Evolutionary conservation across 345 rosid species (phyloP).

Genomic region (Hibiscus syriacus): DNA sequence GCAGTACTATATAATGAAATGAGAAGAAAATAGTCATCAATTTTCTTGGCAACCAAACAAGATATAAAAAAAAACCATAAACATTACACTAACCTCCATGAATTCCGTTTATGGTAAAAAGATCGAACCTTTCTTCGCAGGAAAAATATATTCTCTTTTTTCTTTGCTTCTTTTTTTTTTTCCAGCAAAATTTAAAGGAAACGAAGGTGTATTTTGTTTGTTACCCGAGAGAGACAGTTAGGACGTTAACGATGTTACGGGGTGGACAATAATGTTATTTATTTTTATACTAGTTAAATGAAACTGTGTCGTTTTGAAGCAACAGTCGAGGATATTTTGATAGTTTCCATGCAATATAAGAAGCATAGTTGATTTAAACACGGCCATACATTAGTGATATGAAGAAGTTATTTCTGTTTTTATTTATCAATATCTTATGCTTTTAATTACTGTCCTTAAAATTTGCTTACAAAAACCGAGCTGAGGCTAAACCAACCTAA

Average conservation of each 20-base stretch:
- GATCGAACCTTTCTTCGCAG: background rate
- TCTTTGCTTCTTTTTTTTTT: background rate
- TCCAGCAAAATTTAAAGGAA: background rate
- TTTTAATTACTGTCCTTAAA: too few relatives aligned
- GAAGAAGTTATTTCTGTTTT: too few relatives aligned
- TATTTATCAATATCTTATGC: too few relatives aligned
- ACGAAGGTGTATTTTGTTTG: background rate
- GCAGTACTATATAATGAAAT: background rate
- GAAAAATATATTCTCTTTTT: background rate
- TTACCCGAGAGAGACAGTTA: background rate
- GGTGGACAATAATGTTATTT: background rate
- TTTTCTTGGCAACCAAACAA: background rate
- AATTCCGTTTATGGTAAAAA: background rate
- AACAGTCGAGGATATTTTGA: too few relatives aligned
- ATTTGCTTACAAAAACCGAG: too few relatives aligned
- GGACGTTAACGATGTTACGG: background rate
- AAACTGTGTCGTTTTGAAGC: background rate
- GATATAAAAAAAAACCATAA: background rate
- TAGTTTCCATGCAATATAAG: too few relatives aligned
- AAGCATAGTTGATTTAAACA: too few relatives aligned
- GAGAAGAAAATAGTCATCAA: background rate
- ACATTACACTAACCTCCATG: background rate
- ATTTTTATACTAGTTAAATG: background rate
- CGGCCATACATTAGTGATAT: background rate
- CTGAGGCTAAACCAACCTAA: too few relatives aligned